phyloP scores from a whole-genome alignment of 768 basidiomycete genomes.

The Boletus subcaerulescens region DNA sequence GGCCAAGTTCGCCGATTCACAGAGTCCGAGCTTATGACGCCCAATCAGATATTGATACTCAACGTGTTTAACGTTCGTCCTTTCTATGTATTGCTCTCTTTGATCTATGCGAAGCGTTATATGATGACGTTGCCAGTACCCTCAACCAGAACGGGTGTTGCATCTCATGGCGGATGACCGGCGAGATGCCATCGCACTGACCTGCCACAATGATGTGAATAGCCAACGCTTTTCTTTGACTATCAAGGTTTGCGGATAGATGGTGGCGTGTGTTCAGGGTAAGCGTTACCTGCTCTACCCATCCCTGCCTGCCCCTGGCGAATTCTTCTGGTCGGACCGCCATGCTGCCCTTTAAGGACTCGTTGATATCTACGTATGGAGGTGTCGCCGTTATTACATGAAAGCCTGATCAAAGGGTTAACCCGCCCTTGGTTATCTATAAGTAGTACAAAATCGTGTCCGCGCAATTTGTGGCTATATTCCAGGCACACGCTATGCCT shows the following conservation, averaged over 20 bases:
- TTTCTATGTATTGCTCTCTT: slow-evolving; percentile 17
- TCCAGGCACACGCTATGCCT: slow-evolving; percentile 17
- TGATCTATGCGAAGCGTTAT: slow-evolving; percentile 27
- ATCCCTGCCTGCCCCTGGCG: slow-evolving; percentile 16
- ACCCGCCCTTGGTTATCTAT: slow-evolving; percentile 11
- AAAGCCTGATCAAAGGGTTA: slow-evolving; percentile 9
- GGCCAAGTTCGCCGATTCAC: slow-evolving; percentile 23
- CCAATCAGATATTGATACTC: slow-evolving; percentile 18
- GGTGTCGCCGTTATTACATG: slow-evolving; percentile 9
- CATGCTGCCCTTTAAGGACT: slow-evolving; percentile 1
- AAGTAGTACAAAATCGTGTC: not conserved
- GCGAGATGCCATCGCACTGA: slow-evolving; percentile 24
- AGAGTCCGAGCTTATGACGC: slow-evolving; percentile 11
- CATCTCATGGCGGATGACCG: slow-evolving; percentile 18
- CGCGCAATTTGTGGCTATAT: slow-evolving; percentile 9
- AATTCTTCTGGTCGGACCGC: slow-evolving; percentile 14
- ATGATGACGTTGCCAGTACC: slow-evolving; percentile 24
- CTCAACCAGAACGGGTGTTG: slow-evolving; percentile 12
- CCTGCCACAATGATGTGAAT: slow-evolving; percentile 18
- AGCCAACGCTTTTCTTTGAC: slow-evolving; percentile 12
- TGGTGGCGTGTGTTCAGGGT: slow-evolving; percentile 24
- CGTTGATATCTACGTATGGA: slow-evolving; percentile 3
- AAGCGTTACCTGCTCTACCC: slow-evolving; percentile 4
- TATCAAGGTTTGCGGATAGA: slow-evolving; percentile 15
- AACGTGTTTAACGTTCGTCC: slow-evolving; percentile 24